Base-by-base conservation (phyloP, 176 grass and related monocot species). In the Musa itinerans region DNA sequence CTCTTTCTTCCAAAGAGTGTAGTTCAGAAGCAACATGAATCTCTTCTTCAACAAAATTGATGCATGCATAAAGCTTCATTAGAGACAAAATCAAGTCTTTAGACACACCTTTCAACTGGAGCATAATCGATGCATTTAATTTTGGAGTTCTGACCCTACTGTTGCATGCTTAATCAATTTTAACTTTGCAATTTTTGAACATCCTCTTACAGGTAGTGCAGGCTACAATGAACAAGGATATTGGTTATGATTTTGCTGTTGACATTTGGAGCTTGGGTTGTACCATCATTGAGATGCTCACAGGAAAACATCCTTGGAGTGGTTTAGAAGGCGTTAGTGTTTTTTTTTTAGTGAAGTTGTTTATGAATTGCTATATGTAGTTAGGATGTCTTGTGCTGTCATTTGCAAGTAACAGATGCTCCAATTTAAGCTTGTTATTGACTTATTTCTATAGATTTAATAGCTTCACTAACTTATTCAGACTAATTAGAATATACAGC, bases 221-320 rank as follows among this genome's bases (percentile, higher is more conserved):
- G 22, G 53, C 72, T 27, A 74, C 72, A 19, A 74, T 74, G 72
- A 74, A 74, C 72, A 74, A 74, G 50, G 72, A 74, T 19, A 57
- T 74, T 74, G 72, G 72, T 1, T 74, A 74, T 74, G 72, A 74
- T 74, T 53, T 74, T 25, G 72, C 72, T 56, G 72, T 74, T 74
- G 72, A 74, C 22, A 74, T 74, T 57, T 74, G 72, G 72, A 74
- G 72, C 21, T 74, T 74, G 72, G 72, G 72, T 57, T 74, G 72
- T 56, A 74, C 72, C 8, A 57, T 74, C 20, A 74, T 74, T 10
- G 72, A 74, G 72, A 74, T 74, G 72, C 25, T 74, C 16, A 74
- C 72, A 19, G 72, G 72, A 26, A 74, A 74, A 57, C 72, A 74
- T 17, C 72, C 72, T 56, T 74, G 72, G 72, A 74, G 50, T 57